Evolutionary conservation across 2,329 filamentous ascomycete genomes (phyloP).

Genomic region (Hirsutella rhossiliensis): DNA sequence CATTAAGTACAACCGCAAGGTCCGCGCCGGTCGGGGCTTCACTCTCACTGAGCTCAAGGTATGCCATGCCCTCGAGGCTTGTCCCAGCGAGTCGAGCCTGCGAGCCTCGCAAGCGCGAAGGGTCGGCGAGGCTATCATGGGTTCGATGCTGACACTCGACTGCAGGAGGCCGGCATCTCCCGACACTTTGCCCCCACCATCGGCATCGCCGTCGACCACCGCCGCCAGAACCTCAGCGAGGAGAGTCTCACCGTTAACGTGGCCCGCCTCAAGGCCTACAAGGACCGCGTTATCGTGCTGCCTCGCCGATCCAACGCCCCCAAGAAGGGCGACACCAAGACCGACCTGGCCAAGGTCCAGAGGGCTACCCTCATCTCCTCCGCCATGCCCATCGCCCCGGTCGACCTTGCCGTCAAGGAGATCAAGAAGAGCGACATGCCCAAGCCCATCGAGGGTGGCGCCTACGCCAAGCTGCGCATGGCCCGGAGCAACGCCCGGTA

Average conservation of each 20-base stretch:
- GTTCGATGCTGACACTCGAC: not conserved
- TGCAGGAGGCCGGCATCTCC: slow-evolving; percentile 85
- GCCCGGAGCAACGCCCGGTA: slow-evolving; percentile 74
- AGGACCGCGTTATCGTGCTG: slow-evolving; percentile 91
- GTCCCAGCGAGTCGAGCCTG: no score
- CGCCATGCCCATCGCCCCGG: slow-evolving; percentile 62
- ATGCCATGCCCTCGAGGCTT: slow-evolving; percentile 27
- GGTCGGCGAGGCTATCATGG: not conserved
- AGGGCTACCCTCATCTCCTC: slow-evolving; percentile 34
- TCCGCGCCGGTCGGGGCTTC: slow-evolving; percentile 95
- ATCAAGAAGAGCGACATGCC: slow-evolving; percentile 76
- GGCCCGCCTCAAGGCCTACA: slow-evolving; percentile 95
- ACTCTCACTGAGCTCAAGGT: slow-evolving; percentile 97
- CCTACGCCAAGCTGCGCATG: slow-evolving; percentile 75
- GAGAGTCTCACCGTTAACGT: slow-evolving; percentile 93
- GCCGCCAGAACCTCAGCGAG: slow-evolving; percentile 94
- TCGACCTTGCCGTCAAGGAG: slow-evolving; percentile 53
- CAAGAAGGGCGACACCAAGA: slow-evolving; percentile 87
- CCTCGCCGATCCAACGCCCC: slow-evolving; percentile 86
- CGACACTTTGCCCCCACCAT: slow-evolving; percentile 90
- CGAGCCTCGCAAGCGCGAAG: not conserved
- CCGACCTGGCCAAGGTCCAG: slow-evolving; percentile 60
- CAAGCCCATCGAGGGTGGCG: slow-evolving; percentile 65
- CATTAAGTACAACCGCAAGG: slow-evolving; percentile 98
- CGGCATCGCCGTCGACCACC: slow-evolving; percentile 92